These are phyloP conservation scores for Actinomucor elegans DNA, from an alignment of 371 early-diverging fungal species.

Conservation along the genomic window DNA sequence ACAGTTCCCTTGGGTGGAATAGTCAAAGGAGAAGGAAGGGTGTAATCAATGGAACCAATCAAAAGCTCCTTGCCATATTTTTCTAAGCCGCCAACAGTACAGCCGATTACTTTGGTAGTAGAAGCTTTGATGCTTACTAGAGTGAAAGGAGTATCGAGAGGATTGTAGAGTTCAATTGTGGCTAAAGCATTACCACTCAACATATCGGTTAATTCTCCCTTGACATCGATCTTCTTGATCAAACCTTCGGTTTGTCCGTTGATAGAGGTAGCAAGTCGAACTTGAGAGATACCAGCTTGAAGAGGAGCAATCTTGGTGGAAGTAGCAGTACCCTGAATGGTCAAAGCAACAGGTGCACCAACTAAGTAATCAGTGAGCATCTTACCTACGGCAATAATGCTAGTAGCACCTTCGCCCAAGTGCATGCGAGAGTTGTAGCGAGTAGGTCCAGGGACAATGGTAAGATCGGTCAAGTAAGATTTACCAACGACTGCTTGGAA, in stretches of 20 bases:
- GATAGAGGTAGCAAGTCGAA: constrained; percentile 39
- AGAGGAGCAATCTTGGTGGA: constrained; percentile 47
- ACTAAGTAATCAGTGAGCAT: constrained; percentile 39
- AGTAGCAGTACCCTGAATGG: constrained; percentile 34
- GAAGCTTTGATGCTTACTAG: constrained; percentile 35
- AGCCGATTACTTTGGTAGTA: neutral
- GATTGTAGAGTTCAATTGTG: constrained; percentile 43
- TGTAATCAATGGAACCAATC: constrained; percentile 23
- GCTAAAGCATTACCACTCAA: constrained; percentile 21
- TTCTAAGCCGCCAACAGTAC: neutral
- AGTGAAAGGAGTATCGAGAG: constrained; percentile 40
- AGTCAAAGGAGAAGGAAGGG: constrained; percentile 11
- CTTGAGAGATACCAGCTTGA: constrained; percentile 40
- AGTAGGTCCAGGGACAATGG: constrained; percentile 52
- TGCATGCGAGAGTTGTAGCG: constrained; percentile 37
- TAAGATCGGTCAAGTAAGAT: constrained; percentile 34
- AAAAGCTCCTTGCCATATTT: constrained; percentile 1
- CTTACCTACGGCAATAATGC: constrained; percentile 21
- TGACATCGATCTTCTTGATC: constrained; percentile 28
- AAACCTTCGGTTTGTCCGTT: constrained; percentile 34
- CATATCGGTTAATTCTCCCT: too few relatives aligned
- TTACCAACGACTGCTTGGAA: constrained; percentile 35
- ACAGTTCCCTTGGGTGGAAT: constrained; percentile 13
- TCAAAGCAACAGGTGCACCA: constrained; percentile 42
- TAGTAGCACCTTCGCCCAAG: constrained; percentile 25